phyloP scores from a whole-genome alignment of 2,329 filamentous ascomycete species.

The Eurotiales sp. region DNA sequence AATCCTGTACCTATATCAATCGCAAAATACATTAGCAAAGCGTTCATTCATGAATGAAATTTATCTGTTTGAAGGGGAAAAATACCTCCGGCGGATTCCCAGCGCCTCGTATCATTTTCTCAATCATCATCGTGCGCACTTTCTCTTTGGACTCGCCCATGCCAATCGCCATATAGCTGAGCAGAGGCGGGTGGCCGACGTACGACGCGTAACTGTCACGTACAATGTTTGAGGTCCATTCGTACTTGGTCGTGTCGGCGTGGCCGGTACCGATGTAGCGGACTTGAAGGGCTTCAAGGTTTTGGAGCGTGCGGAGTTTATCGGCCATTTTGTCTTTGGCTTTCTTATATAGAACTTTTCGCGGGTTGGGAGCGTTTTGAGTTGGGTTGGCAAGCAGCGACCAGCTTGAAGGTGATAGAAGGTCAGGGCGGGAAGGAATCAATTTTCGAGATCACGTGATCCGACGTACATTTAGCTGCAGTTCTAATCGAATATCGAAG shows the following conservation, averaged over 20 bases:
- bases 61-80: too few relatives aligned
- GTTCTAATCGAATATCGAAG: too few relatives aligned
- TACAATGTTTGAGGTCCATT: constrained; percentile 94
- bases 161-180: constrained; percentile 85
- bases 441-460: background rate
- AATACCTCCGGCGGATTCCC: constrained; percentile 65
- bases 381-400: background rate
- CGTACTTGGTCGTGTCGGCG: constrained; percentile 94
- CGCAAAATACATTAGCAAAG: background rate
- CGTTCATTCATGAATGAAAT: too few relatives aligned
- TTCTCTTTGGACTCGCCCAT: constrained; percentile 81
- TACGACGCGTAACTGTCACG: constrained; percentile 89
- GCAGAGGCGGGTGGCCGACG: constrained; percentile 80
- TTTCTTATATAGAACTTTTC: too few relatives aligned
- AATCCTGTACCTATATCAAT: background rate
- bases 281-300: constrained; percentile 93
- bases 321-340: constrained; percentile 64
- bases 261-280: constrained; percentile 96
- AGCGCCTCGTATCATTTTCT: constrained; percentile 65
- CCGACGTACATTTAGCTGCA: too few relatives aligned
- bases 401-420: too few relatives aligned
- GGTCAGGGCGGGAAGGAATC: background rate
- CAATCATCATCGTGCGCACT: constrained; percentile 73
- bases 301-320: constrained; percentile 95
- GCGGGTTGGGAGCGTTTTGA: too few relatives aligned